phyloP scores from a whole-genome alignment of 495 filamentous ascomycete genomes.

The Terfezia boudieri region DNA sequence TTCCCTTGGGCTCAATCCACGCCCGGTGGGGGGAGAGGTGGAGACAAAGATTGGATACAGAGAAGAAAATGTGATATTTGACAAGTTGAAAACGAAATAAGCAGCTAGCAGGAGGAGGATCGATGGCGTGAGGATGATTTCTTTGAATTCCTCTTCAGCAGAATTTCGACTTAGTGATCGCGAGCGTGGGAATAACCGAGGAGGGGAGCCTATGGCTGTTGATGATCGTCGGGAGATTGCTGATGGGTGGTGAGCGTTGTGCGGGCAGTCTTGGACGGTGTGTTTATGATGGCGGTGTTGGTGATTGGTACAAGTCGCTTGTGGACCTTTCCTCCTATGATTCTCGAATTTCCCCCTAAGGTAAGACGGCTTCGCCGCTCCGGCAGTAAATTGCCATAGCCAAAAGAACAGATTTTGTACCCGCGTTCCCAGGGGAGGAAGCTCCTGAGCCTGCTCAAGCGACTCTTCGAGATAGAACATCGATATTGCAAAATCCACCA shows the following conservation, averaged over 20 bases:
- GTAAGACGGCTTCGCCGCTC: conserved; percentile 35
- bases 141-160: conserved; percentile 21
- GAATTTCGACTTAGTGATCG: conserved; percentile 8
- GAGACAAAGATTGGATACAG: conserved; percentile 82
- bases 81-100: conserved; percentile 70
- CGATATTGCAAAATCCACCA: conserved; percentile 49
- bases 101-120: conserved; percentile 59
- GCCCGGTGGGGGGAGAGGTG: conserved; percentile 47
- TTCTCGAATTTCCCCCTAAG: conserved; percentile 19
- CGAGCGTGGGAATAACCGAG: background rate
- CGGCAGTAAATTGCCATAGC: conserved; percentile 52
- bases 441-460: conserved; percentile 44
- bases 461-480: conserved; percentile 70
- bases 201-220: background rate
- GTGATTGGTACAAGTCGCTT: conserved; percentile 2
- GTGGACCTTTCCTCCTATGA: background rate
- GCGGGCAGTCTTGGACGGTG: conserved; percentile 14
- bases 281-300: conserved; percentile 3
- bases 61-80: conserved; percentile 74
- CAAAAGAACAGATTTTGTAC: conserved; percentile 39
- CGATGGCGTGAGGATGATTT: conserved; percentile 45
- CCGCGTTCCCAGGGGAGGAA: conserved; percentile 37
- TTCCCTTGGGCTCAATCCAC: conserved; percentile 48
- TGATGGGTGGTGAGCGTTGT: conserved; percentile 22
- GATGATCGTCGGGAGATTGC: background rate